These are phyloP conservation scores for Candida ovalis DNA, from an alignment of 805 yeast species.

Conservation along the genomic window DNA sequence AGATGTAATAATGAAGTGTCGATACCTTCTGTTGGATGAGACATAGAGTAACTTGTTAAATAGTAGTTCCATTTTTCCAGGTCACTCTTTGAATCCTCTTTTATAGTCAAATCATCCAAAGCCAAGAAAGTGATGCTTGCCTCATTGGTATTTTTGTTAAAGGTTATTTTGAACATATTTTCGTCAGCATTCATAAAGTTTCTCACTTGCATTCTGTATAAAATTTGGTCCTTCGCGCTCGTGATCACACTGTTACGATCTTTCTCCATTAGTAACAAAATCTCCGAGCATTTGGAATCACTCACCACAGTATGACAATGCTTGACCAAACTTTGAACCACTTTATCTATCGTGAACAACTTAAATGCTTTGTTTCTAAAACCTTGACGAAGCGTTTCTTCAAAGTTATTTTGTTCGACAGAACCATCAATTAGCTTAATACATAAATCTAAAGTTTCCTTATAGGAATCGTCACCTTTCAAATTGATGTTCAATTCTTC, in stretches of 20 bases:
- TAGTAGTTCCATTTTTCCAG: conserved; percentile 92
- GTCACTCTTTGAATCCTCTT: conserved; percentile 53
- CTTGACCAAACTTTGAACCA: conserved; percentile 75
- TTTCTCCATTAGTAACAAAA: conserved; percentile 73
- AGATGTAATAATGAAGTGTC: conserved; percentile 68
- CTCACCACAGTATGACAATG: conserved; percentile 82
- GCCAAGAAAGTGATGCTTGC: conserved; percentile 81
- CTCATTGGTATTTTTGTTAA: conserved; percentile 46
- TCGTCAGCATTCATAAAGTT: conserved; percentile 76
- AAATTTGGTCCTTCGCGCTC: conserved; percentile 80
- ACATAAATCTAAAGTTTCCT: conserved; percentile 72
- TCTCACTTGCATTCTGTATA: conserved; percentile 86
- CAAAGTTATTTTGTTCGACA: conserved; percentile 90
- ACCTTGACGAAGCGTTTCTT: conserved; percentile 92
- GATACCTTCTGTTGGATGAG: conserved; percentile 96
- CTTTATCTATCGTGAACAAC: conserved; percentile 89
- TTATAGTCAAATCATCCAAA: conserved; percentile 81
- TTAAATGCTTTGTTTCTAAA: conserved; percentile 91
- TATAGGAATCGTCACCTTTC: conserved; percentile 65
- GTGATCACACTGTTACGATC: conserved; percentile 66
- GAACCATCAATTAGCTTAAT: conserved; percentile 82
- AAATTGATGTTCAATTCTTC: conserved; percentile 78
- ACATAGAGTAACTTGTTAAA: conserved; percentile 86
- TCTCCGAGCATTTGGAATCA: conserved; percentile 76
- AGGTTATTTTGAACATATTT: conserved; percentile 85